phyloP scores from a whole-genome alignment of 129 eudicot species.

The Tanacetum coccineum region DNA sequence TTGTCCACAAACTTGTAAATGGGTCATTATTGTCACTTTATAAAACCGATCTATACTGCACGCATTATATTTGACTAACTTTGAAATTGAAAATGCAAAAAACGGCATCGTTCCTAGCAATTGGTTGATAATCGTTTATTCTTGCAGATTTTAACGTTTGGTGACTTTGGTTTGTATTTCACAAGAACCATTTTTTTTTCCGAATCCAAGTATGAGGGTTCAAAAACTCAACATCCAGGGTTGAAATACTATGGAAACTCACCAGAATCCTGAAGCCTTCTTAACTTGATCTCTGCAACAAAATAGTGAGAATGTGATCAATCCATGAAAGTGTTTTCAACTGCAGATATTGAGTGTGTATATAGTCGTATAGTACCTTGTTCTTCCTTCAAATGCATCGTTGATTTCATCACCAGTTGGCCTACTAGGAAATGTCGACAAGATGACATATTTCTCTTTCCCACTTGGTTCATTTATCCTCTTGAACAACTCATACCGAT shows the following conservation, averaged over 20 bases:
- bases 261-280: conserved; percentile 72
- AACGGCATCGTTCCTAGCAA: too few relatives aligned
- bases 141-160: too few relatives aligned
- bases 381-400: conserved; percentile 73
- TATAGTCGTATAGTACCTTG: conserved; percentile 53
- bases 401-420: conserved; percentile 80
- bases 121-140: too few relatives aligned
- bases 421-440: conserved; percentile 61
- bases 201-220: too few relatives aligned
- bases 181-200: too few relatives aligned
- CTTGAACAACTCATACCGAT: conserved; percentile 73
- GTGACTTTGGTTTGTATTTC: too few relatives aligned
- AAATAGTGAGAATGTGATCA: conserved; percentile 8
- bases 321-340: conserved; percentile 1
- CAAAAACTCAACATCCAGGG: conserved; percentile 1
- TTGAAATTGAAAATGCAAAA: too few relatives aligned
- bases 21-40: too few relatives aligned
- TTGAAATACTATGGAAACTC: conserved; percentile 26
- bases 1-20: too few relatives aligned
- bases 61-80: too few relatives aligned
- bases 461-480: conserved; percentile 64
- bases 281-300: conserved; percentile 55
- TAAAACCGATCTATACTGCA: too few relatives aligned
- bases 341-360: neutral
- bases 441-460: conserved; percentile 71